These are phyloP conservation scores for Fomitopsis betulina DNA, from an alignment of 1,284 basidiomycete genomes.

Conservation along the genomic window DNA sequence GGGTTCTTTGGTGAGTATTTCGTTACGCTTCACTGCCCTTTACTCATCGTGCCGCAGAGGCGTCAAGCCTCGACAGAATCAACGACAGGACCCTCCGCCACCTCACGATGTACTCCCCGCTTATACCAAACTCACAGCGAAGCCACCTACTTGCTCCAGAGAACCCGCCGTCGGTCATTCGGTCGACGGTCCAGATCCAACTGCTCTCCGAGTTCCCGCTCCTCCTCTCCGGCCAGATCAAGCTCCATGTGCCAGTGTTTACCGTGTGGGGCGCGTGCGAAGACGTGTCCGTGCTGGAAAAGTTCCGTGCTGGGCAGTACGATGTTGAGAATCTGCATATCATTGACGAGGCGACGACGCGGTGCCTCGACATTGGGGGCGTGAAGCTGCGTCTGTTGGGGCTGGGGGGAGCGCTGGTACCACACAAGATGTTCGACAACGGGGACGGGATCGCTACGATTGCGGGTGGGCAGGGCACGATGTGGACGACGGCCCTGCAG, in stretches of 20 bases:
- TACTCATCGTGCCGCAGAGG: conserved; percentile 44
- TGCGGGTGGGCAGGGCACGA: conserved; percentile 95
- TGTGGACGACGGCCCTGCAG: conserved; percentile 98
- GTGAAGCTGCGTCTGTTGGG: conserved; percentile 92
- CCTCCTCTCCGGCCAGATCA: conserved; percentile 84
- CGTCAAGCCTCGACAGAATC: conserved; percentile 81
- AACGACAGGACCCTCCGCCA: conserved; percentile 94
- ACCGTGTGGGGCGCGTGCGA: conserved; percentile 98
- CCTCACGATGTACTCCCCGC: conserved; percentile 96
- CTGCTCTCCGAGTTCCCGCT: conserved; percentile 93
- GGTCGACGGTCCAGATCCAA: conserved; percentile 64
- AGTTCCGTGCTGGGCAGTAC: conserved; percentile 83
- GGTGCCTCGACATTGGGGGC: conserved; percentile 88
- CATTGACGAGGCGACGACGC: conserved; percentile 92
- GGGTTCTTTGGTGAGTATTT: conserved; percentile 83
- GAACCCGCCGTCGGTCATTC: conserved; percentile 54
- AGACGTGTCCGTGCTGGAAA: conserved; percentile 90
- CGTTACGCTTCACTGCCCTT: background rate
- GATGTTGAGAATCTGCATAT: conserved; percentile 85
- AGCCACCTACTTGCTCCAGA: conserved; percentile 72
- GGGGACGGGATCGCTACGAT: conserved; percentile 94
- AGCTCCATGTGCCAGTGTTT: conserved; percentile 89
- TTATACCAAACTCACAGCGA: conserved; percentile 82
- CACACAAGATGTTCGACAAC: conserved; percentile 97
- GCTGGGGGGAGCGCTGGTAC: conserved; percentile 92